A percentile compares a stretch with the other conserved stretches of the same genome.
Evolutionary conservation across 768 basidiomycete genomes (phyloP).

Genomic region (Pholiota microspora): DNA sequence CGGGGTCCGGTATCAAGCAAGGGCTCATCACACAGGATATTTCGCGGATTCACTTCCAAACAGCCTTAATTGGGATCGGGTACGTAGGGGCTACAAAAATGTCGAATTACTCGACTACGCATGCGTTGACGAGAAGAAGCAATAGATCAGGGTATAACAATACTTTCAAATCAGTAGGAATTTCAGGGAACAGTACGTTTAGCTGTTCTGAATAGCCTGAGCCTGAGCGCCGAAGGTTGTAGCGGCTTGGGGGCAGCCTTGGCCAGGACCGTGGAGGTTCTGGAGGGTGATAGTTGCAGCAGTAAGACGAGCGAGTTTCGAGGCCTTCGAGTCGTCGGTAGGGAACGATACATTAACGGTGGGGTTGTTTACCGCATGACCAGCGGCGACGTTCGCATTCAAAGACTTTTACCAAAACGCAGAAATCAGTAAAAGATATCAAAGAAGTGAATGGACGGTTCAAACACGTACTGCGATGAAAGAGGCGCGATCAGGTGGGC

Average conservation of each 20-base stretch:
- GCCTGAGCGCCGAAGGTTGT: conserved; percentile 48
- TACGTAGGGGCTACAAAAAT: too few relatives aligned
- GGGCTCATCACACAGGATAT: too few relatives aligned
- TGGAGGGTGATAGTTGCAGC: conserved; percentile 66
- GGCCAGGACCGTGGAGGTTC: conserved; percentile 66
- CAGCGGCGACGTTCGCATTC: conserved; percentile 57
- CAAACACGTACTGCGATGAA: conserved; percentile 16
- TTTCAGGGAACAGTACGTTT: background rate
- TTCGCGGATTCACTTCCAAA: too few relatives aligned
- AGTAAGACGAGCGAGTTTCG: conserved; percentile 55
- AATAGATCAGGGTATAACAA: background rate
- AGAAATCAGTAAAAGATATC: background rate
- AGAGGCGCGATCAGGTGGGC: conserved; percentile 16
- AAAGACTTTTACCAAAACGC: conserved; percentile 30
- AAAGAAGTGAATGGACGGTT: background rate
- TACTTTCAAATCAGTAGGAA: background rate
- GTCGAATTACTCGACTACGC: too few relatives aligned
- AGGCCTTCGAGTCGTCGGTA: conserved; percentile 51
- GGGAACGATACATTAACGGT: conserved; percentile 59
- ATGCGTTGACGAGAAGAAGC: too few relatives aligned
- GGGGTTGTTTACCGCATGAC: conserved; percentile 63
- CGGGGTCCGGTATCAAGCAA: too few relatives aligned
- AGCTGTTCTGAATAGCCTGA: conserved; percentile 28
- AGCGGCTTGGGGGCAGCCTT: conserved; percentile 64
- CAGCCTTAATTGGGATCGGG: too few relatives aligned